Evolutionary conservation across 441 rosid genomes (phyloP).

Genomic region (Omphalea diandra): DNA sequence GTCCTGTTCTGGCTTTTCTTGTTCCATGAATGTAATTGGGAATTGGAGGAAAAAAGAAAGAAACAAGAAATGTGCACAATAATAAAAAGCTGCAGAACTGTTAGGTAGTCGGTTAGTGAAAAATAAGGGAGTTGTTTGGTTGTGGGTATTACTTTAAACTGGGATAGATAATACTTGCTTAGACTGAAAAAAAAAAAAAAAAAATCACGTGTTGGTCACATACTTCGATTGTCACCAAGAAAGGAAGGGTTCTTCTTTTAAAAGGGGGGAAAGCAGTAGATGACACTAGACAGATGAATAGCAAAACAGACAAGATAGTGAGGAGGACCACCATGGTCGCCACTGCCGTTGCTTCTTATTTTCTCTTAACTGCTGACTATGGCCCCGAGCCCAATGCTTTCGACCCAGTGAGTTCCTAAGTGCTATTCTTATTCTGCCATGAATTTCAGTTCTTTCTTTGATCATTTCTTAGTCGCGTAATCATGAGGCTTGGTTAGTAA

Average conservation of each 20-base stretch:
- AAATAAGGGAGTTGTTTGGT: neutral
- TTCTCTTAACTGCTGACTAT: conserved; percentile 83
- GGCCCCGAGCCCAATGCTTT: conserved; percentile 82
- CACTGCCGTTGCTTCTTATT: conserved; percentile 76
- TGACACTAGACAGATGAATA: conserved; percentile 54
- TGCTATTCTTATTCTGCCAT: no score
- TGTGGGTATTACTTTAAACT: no score
- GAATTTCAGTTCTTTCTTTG: neutral
- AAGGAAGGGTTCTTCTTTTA: no score
- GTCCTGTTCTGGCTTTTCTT: conserved; percentile 13
- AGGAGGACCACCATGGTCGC: conserved; percentile 85
- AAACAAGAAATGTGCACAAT: no score
- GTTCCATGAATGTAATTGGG: conserved; percentile 29
- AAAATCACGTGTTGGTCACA: neutral
- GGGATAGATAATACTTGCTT: no score
- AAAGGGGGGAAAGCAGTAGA: neutral
- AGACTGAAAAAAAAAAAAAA: neutral
- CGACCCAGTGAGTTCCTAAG: conserved; percentile 56
- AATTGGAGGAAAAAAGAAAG: neutral
- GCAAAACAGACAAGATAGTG: conserved; percentile 67
- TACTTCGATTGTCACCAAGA: no score
- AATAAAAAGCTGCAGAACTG: no score
- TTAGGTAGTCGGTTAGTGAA: neutral
- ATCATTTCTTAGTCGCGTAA: neutral
- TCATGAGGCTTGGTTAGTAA: neutral